Conservation (phyloP, 306 rosid genomes). For the Dalbergia oliveri region DNA sequence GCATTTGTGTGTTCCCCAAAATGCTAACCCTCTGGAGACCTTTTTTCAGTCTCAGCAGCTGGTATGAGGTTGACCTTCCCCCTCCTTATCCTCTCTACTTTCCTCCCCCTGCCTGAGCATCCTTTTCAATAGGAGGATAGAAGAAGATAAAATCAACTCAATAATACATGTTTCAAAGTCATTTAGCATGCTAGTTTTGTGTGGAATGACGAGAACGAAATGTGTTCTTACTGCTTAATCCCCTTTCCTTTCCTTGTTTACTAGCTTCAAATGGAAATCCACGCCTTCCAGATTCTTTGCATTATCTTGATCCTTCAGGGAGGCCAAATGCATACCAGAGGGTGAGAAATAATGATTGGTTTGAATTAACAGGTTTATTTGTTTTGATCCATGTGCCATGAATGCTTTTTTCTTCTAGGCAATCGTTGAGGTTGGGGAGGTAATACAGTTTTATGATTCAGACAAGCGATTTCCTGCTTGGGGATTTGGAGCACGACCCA, state of each 20-base stretch:
- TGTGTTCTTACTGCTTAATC: background rate
- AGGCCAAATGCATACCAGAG: slow-evolving; percentile 85
- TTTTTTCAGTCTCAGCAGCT: slow-evolving; percentile 9
- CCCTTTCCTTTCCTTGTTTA: slow-evolving; percentile 45
- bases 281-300: slow-evolving; percentile 89
- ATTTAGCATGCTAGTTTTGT: slow-evolving; percentile 19
- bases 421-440: slow-evolving; percentile 82
- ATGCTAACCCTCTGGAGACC: slow-evolving; percentile 23
- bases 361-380: slow-evolving; percentile 16
- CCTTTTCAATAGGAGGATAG: background rate
- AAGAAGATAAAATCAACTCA: background rate
- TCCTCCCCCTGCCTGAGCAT: background rate
- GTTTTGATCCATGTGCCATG: slow-evolving; percentile 37
- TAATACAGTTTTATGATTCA: slow-evolving; percentile 80
- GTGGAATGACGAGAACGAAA: slow-evolving; percentile 7
- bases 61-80: slow-evolving; percentile 32
- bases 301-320: slow-evolving; percentile 86
- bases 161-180: background rate
- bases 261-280: slow-evolving; percentile 94
- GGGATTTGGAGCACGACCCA: slow-evolving; percentile 93
- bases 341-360: slow-evolving; percentile 60
- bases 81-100: slow-evolving; percentile 25
- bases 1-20: slow-evolving; percentile 38
- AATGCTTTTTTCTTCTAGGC: slow-evolving; percentile 63
- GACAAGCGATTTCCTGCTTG: slow-evolving; percentile 84